A percentile compares a stretch with the other conserved stretches of the same genome.
phyloP scores from a whole-genome alignment of 2,329 filamentous ascomycete species.

The Fusarium sp. region DNA sequence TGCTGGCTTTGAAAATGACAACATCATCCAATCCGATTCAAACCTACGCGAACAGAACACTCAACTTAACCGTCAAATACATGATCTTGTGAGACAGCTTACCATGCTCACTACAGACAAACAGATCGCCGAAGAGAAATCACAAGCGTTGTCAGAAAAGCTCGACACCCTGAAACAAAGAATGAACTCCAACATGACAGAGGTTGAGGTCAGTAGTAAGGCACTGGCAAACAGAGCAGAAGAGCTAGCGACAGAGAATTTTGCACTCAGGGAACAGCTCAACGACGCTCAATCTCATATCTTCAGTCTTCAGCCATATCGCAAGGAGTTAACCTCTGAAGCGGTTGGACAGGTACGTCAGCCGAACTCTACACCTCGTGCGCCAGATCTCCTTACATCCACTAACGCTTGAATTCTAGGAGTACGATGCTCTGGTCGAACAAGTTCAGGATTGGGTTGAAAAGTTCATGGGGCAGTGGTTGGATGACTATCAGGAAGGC shows the following conservation, averaged over 20 bases:
- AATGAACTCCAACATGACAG: constrained; percentile 40
- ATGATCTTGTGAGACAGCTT: constrained; percentile 37
- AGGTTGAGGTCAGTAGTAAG: constrained; percentile 43
- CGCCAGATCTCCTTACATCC: neutral
- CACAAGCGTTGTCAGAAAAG: constrained; percentile 43
- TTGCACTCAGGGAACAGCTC: constrained; percentile 47
- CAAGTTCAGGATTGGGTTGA: constrained; percentile 53
- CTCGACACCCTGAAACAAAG: constrained; percentile 43
- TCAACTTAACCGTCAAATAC: constrained; percentile 36
- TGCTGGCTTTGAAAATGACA: constrained; percentile 28
- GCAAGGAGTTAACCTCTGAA: constrained; percentile 52
- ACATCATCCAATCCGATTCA: constrained; percentile 16
- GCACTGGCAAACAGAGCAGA: constrained; percentile 35
- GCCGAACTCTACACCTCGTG: neutral
- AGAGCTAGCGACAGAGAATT: constrained; percentile 46
- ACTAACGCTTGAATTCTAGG: constrained; percentile 43
- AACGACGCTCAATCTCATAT: constrained; percentile 55
- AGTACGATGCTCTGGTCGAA: constrained; percentile 53
- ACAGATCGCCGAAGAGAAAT: constrained; percentile 49
- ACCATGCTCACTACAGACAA: constrained; percentile 41
- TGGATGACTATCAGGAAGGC: constrained; percentile 46
- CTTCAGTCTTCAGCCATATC: constrained; percentile 56
- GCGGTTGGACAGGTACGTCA: constrained; percentile 52
- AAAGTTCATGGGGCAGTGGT: constrained; percentile 49
- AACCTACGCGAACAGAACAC: constrained; percentile 30